Conservation (phyloP, 192 early-diverging fungal species). For the Coemansia sp. region DNA sequence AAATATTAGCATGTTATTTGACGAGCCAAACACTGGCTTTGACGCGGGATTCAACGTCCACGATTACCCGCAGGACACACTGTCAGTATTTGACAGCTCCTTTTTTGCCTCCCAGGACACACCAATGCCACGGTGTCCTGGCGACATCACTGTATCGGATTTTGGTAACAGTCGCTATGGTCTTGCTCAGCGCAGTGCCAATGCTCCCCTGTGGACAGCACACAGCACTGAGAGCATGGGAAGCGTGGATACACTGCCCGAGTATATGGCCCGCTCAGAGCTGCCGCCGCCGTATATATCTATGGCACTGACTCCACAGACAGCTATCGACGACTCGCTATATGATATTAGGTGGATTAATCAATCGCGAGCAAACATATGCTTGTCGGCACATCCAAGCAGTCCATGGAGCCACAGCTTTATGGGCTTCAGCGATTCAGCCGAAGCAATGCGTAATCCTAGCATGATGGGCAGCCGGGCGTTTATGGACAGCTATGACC, state of each 20-base stretch:
- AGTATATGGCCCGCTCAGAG: constrained; percentile 26
- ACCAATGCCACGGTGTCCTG: constrained; percentile 19
- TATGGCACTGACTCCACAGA: constrained; percentile 6
- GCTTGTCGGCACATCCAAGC: constrained; percentile 11
- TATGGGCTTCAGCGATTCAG: not conserved
- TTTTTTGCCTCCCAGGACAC: constrained; percentile 48
- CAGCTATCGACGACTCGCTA: not conserved
- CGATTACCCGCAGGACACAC: constrained; percentile 14
- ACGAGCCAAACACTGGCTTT: constrained; percentile 11
- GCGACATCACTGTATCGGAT: constrained; percentile 42
- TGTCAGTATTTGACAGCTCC: constrained; percentile 39
- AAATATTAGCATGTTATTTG: constrained; percentile 39
- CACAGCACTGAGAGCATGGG: constrained; percentile 13
- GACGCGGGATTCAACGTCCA: constrained; percentile 16
- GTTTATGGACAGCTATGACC: constrained; percentile 9
- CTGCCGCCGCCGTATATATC: constrained; percentile 40
- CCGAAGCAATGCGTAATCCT: not conserved
- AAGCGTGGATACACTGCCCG: constrained; percentile 48
- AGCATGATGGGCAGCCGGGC: not conserved
- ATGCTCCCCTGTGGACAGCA: constrained; percentile 7
- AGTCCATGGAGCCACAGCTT: constrained; percentile 2
- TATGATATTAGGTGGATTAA: constrained; percentile 11
- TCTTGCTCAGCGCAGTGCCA: constrained; percentile 8
- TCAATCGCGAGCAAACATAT: constrained; percentile 16
- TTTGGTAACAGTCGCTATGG: constrained; percentile 40